Percentiles rank a stretch among this genome's conserved stretches.
These are phyloP conservation scores for Zizania latifolia DNA, from an alignment of 176 grass and related monocot genomes.

Conservation along the genomic window DNA sequence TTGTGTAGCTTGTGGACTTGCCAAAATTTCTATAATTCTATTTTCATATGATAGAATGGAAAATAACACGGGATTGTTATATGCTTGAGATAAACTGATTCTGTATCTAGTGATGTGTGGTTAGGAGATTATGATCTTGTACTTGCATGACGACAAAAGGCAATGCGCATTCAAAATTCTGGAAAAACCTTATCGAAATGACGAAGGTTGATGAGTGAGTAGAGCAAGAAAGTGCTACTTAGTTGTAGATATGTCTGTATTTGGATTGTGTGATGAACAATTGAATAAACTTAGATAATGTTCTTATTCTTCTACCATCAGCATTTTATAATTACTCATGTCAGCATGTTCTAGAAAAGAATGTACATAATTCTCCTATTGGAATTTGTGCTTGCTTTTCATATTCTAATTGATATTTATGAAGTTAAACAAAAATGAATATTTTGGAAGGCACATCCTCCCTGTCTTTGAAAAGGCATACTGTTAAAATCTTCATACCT, in stretches of 20 bases:
- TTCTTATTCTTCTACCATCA: not conserved
- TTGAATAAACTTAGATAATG: not conserved
- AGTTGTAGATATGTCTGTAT: not conserved
- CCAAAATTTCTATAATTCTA: not conserved
- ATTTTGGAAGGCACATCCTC: not conserved
- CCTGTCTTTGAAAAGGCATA: not conserved
- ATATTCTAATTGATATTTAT: constrained; percentile 5
- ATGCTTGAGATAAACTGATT: not conserved
- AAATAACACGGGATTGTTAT: not conserved
- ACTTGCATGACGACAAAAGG: not conserved
- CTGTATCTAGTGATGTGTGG: not conserved
- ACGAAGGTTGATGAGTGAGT: not conserved
- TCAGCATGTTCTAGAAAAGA: constrained; percentile 8
- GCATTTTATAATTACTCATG: not conserved
- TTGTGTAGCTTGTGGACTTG: constrained; percentile 9
- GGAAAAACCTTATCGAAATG: constrained; percentile 17
- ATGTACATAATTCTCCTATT: not conserved
- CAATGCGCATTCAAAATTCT: not conserved
- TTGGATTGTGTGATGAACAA: not conserved
- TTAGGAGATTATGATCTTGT: not conserved
- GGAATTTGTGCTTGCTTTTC: not conserved
- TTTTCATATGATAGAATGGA: constrained; percentile 6
- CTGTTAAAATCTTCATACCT: not conserved
- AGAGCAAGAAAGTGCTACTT: constrained; percentile 4
- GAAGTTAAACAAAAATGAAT: constrained; percentile 3